A percentile compares a stretch with the other conserved stretches of the same genome.
Evolutionary conservation across 163 green algal species (phyloP).

Genomic region (Scenedesmus sp.): DNA sequence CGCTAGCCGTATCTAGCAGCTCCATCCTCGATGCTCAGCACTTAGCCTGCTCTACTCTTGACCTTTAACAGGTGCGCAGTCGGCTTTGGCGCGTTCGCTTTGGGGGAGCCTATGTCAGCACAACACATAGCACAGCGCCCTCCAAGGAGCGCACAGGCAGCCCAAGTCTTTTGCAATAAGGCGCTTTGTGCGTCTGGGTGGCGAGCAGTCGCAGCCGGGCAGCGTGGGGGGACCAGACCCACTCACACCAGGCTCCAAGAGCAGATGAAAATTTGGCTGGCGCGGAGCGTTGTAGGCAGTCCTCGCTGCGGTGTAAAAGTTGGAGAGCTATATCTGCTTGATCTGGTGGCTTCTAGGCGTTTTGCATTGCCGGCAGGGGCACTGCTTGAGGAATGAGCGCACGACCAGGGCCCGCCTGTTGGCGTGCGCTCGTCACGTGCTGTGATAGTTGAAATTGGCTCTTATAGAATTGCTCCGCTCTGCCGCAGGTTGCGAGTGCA

Average conservation of each 20-base stretch:
- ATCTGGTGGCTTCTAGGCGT: not conserved
- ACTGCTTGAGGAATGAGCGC: not conserved
- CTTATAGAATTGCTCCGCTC: too few species aligned
- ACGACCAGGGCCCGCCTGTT: not conserved
- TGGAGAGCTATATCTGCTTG: not conserved
- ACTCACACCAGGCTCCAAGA: not conserved
- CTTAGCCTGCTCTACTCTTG: not conserved
- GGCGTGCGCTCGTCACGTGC: not conserved
- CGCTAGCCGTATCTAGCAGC: not conserved
- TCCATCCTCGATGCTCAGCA: not conserved
- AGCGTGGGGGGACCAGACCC: not conserved
- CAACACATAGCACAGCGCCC: not conserved
- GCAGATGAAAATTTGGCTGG: not conserved
- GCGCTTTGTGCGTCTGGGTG: not conserved
- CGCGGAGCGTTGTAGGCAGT: not conserved
- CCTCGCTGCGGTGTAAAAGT: not conserved
- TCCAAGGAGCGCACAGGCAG: not conserved
- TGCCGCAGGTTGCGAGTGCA: not conserved
- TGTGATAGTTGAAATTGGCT: not conserved
- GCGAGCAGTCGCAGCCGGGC: not conserved
- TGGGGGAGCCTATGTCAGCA: not conserved
- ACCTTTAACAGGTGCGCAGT: not conserved
- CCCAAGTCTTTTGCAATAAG: not conserved
- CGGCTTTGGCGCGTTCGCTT: not conserved
- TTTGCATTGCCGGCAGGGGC: not conserved